phyloP scores from a whole-genome alignment of 305 asterid genomes.

The Fraxinus latifolia region DNA sequence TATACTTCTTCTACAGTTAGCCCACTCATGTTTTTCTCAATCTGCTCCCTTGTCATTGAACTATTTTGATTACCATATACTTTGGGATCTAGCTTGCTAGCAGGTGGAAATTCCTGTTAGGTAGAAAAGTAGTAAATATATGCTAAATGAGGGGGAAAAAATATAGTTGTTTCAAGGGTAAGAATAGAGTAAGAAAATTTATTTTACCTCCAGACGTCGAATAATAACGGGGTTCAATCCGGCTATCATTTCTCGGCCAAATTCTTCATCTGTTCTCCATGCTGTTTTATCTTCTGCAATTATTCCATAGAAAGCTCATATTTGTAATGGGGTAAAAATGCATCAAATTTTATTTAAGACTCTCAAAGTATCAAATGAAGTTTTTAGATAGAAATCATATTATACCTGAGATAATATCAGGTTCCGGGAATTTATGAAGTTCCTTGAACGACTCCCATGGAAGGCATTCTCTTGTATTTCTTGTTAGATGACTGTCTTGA shows the following conservation, averaged over 20 bases:
- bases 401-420: slow-evolving; percentile 53
- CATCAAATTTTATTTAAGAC: background rate
- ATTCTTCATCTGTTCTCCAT: slow-evolving; percentile 57
- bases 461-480: slow-evolving; percentile 33
- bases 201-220: slow-evolving; percentile 36
- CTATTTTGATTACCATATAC: slow-evolving; percentile 43
- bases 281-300: slow-evolving; percentile 36
- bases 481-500: slow-evolving; percentile 38
- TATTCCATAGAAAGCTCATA: background rate
- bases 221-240: slow-evolving; percentile 45
- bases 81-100: slow-evolving; percentile 39
- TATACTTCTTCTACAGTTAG: slow-evolving; percentile 39
- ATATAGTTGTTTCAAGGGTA: background rate
- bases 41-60: slow-evolving; percentile 34
- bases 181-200: no score
- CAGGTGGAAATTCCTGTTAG: slow-evolving; percentile 52
- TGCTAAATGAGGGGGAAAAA: background rate
- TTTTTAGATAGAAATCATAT: background rate
- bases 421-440: slow-evolving; percentile 56
- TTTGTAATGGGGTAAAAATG: background rate
- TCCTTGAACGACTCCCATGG: slow-evolving; percentile 56
- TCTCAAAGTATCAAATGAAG: background rate
- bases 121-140: background rate
- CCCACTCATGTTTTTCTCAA: slow-evolving; percentile 37
- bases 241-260: slow-evolving; percentile 47